Evolutionary conservation across 2,329 filamentous ascomycete species (phyloP), one percentile per base, ranked within the genome.

Genomic region (Stachybotrys chartarum): DNA sequence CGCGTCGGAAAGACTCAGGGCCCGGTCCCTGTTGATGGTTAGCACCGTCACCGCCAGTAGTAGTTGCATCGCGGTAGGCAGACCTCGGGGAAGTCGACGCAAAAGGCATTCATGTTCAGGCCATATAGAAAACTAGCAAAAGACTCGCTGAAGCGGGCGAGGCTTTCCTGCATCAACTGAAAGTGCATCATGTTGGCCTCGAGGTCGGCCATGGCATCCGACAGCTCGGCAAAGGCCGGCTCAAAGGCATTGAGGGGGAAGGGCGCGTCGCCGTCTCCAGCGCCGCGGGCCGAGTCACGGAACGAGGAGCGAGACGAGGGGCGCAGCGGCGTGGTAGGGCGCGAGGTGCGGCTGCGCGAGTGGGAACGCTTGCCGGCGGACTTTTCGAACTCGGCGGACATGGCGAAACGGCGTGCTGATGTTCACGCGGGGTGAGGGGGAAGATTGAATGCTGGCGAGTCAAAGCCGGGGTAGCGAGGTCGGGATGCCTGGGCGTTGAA

Each of bases 61-160:
- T 42, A 10, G 35, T 42, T 42, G 35, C 14, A 10, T 44, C 30
- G n/a, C 30, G 50, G 10, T 32, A 55, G 69, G 53, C 74, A 42
- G 5, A 91, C 91, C 83, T 99, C 94, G 0, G 91, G 90, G 61
- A 97, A 99, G 70, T 99, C 94, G 35, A 97, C 92, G 70, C 93
- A 97, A 70, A 97, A 99, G 1, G 94, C 94, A 71, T 97, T 97
- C 92, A 99, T 97, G 68, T 97, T 97, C 69, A 99, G 72, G 2
- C 94, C 94, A 65, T 97, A 99, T 50, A 99, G 75, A 66, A 99
- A 97, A 63, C 88, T 91, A 1, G 91, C 91, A 72, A 99, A 99
- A 67, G 89, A 95, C 78, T 99, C 94, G 71, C 87, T 93, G 72
- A 99, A 99, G 30, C 94, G 84, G 30, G 90, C 85, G 62, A 99